Base-by-base conservation (phyloP, 2,329 filamentous ascomycete genomes). In the Talaromyces sp. region DNA sequence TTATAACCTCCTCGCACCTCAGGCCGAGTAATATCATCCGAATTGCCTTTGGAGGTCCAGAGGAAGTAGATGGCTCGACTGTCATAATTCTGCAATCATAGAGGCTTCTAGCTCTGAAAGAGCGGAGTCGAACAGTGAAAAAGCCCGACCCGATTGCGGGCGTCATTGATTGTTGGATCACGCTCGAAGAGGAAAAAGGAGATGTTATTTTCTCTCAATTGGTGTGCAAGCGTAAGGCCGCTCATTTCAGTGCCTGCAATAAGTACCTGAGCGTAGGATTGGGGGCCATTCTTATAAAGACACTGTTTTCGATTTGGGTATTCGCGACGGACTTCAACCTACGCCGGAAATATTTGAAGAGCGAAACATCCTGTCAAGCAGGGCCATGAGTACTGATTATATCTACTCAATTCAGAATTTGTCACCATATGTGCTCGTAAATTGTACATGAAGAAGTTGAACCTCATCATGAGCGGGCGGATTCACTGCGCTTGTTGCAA, bases 211-310 rank as follows among this genome's bases (percentile, higher is more conserved):
- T 74, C 54, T 27, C 74, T 73, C 7, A 81, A 72, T 45, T 73
- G 68, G 63, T 82, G 79, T 7, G 78, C 80, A 13, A 81, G 70
- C 6, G 75, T 75, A 13, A 82, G 73, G 16, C 80, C 80, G 56
- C 75, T 76, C 52, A 82, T 74, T 47, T 79, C 80, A 22, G 75
- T 79, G 9, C 79, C 79, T 43, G 79, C 70, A 66, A 82, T 81
- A 57, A 82, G 56, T 31, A 59, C 56, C 19, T 59, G 56, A 43
- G 56, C 37, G 37, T 22, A 59, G 56, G 7, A 10, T 24, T 41
- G 35, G 19, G 31, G 27, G 31, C 31, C 19, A 22, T 41, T 41
- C n/a, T n/a, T n/a, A n/a, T n/a, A n/a, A n/a, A n/a, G n/a, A 16
- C 39, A 41, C 16, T 41, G 39, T 41, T 41, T 41, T 41, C 16